Evolutionary conservation across 164 flowering plant species (phyloP), one percentile per base, ranked within the genome.

Genomic region (Chimonanthus praecox): DNA sequence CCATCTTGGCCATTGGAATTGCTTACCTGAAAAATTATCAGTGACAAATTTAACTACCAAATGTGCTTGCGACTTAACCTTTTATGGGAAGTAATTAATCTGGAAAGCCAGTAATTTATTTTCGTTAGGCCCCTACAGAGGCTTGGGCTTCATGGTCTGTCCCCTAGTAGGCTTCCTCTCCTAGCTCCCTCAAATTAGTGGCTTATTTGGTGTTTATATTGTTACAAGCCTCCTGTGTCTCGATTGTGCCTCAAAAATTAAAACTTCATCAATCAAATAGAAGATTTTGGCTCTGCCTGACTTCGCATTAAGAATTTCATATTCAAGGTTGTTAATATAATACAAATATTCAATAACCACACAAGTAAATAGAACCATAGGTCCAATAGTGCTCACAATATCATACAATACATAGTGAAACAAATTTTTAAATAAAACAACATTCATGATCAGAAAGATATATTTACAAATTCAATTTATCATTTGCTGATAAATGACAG

Each of bases 11-110:
- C 83, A 64, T 46, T 45, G 54, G 49, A 69, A 71, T 62, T 51
- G 58, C 74, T 77, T 49, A 60, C 83, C 88, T 84, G 73, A 63
- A 65, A 10, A 74, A 44, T 44, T 66, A 9, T 49, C 20, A 11
- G 18, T n/a, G 10, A 47, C 47, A 16, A 5, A 16, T n/a, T 54
- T 20, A 72, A 18, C 1, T 61, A 0, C 21, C 3, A 33, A 63
- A 4, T 21, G 16, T 16, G 13, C 44, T 18, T 6, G 44, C 7
- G 8, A 18, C 8, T 13, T 7, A n/a, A 18, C 21, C 66, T 18
- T 63, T 8, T 8, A 18, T 9, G 2, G 16, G 5, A 54, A 54
- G 60, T 9, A 54, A 18, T 5, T 16, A 21, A 18, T 7, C 6
- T 18, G 66, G 44, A 63, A 63, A 18, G 7, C 44, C 18, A 9